These are phyloP conservation scores for Amesomyces nigricolor DNA, from an alignment of 2,329 filamentous ascomycete species.

Conservation along the genomic window DNA sequence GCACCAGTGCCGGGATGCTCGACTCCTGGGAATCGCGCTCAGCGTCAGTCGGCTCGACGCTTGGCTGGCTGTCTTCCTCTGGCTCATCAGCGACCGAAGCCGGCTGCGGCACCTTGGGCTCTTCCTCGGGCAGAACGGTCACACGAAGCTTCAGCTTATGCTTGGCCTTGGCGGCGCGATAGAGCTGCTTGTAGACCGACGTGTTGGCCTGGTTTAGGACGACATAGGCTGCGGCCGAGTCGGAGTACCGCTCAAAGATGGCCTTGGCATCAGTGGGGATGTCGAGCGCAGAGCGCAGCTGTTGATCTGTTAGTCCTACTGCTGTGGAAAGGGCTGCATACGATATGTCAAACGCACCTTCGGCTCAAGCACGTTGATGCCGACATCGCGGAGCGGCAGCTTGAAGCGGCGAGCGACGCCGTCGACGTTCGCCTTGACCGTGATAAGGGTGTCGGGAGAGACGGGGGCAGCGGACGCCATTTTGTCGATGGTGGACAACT, in stretches of 20 bases:
- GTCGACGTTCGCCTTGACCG: slow-evolving; percentile 77
- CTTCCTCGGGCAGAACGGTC: slow-evolving; percentile 37
- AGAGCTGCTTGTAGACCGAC: slow-evolving; percentile 91
- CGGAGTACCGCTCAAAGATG: slow-evolving; percentile 87
- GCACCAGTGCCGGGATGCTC: slow-evolving; percentile 16
- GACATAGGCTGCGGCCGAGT: slow-evolving; percentile 79
- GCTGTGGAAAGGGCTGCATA: not conserved
- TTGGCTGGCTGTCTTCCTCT: slow-evolving; percentile 29
- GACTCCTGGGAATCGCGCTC: slow-evolving; percentile 23
- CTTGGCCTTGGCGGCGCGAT: slow-evolving; percentile 95
- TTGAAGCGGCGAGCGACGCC: slow-evolving; percentile 78
- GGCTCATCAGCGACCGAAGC: slow-evolving; percentile 14
- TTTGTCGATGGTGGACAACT: slow-evolving; percentile 7
- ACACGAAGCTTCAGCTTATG: slow-evolving; percentile 89
- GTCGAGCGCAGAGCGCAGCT: slow-evolving; percentile 66
- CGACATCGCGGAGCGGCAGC: slow-evolving; percentile 80
- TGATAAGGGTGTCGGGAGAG: slow-evolving; percentile 66
- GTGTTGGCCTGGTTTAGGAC: slow-evolving; percentile 70
- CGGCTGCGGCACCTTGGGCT: slow-evolving; percentile 21
- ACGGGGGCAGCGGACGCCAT: slow-evolving; percentile 35
- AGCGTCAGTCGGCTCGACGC: slow-evolving; percentile 20
- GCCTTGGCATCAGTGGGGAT: slow-evolving; percentile 58
- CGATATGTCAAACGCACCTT: slow-evolving; percentile 60
- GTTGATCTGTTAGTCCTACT: slow-evolving; percentile 3
- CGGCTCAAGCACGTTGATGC: slow-evolving; percentile 64